Evolutionary conservation across 768 basidiomycete species (phyloP), one percentile per base, ranked within the genome.

Genomic region (Trametes meyenii): DNA sequence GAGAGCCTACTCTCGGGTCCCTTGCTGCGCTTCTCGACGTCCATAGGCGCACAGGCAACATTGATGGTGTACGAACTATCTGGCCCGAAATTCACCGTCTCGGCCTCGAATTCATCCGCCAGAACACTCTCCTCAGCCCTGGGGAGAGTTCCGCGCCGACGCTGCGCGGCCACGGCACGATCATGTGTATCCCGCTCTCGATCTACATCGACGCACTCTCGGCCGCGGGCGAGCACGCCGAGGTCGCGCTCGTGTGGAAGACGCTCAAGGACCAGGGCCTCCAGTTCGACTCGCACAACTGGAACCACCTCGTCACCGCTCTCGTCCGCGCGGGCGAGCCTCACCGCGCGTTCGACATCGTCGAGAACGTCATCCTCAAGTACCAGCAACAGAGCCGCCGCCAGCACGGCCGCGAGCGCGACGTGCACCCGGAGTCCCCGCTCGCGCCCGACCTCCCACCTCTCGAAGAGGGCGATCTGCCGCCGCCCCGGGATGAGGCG

Each of bases 261-360:
- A 71, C 76, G 33, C 80, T 92, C 51, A 82, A 83, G 61, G 65
- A 73, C 12, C 73, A 78, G 11, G 91, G 92, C 1, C 89, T 96
- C 66, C 79, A 79, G 13, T 93, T 94, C 71, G 92, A 96, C 71
- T 82, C 90, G 13, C 86, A 90, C 67, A 98, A 97, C 72, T 98
- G 94, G 91, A 97, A 96, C 69, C 86, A 92, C 67, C 80, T 97
- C 26, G 82, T 81, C 24, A 78, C 89, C 11, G 89, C 87, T 14
- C 80, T 96, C 23, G 79, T 94, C 40, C 86, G 90, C 33, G 92
- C 90, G 0, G 92, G 91, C 24, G 84, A 95, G 68, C 75, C 85
- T n/a, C 86, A 89, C 66, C 87, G 88, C 46, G 94, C 92, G 10
- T 94, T 96, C 73, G 85, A 89, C 66, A 79, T 96, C 36, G 72